These are phyloP conservation scores for Biancaea sappan DNA, from an alignment of 306 rosid genomes.

Conservation along the genomic window DNA sequence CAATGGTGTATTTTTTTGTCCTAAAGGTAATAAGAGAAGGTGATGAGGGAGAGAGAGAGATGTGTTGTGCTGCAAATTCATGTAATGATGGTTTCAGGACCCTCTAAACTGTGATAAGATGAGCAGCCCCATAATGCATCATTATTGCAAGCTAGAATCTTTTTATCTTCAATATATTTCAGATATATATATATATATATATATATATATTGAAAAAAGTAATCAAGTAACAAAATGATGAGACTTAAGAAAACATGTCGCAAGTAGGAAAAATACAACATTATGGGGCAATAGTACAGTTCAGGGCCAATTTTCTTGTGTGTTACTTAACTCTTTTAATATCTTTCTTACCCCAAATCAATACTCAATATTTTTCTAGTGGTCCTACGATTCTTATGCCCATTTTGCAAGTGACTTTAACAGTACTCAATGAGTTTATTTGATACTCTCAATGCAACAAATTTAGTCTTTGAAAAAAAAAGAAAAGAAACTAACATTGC, in stretches of 20 bases:
- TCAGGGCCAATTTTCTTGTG: constrained; percentile 16
- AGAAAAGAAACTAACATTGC: constrained; percentile 25
- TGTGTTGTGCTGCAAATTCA: constrained; percentile 45
- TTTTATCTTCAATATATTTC: constrained; percentile 41
- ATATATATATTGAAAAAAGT: constrained; percentile 38
- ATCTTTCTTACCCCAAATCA: constrained; percentile 22
- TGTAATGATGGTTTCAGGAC: constrained; percentile 55
- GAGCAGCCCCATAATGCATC: constrained; percentile 52
- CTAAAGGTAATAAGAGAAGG: too few species aligned
- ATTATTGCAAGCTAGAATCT: constrained; percentile 57
- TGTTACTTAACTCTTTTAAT: constrained; percentile 9
- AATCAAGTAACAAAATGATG: constrained; percentile 57
- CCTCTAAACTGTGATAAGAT: constrained; percentile 35
- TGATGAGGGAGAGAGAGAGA: neutral
- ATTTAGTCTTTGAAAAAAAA: too few species aligned
- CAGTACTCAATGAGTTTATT: constrained; percentile 39
- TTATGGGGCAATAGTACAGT: constrained; percentile 18
- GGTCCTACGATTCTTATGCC: constrained; percentile 33
- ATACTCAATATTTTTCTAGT: constrained; percentile 21
- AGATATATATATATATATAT: too few species aligned
- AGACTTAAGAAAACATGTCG: constrained; percentile 43
- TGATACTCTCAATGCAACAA: constrained; percentile 40
- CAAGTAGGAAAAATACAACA: constrained; percentile 42
- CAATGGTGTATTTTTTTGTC: constrained; percentile 25
- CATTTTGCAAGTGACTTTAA: constrained; percentile 34